A percentile compares a stretch with the other conserved stretches of the same genome.
phyloP scores from a whole-genome alignment of 768 basidiomycete species.

The Naematelia encephala region DNA sequence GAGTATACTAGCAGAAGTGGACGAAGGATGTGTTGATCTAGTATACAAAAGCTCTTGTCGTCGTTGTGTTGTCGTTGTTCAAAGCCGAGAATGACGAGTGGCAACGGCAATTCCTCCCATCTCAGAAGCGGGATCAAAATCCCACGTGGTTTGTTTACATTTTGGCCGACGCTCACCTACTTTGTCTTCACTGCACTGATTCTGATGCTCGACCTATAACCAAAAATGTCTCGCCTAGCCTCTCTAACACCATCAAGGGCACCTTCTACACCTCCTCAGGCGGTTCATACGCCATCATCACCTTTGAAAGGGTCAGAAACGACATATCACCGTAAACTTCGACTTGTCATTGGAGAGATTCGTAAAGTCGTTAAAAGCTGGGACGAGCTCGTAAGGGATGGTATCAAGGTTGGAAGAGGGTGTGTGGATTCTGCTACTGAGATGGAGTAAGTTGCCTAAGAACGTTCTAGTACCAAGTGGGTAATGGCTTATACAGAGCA shows the following conservation, averaged over 20 bases:
- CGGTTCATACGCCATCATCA: slow-evolving; percentile 2
- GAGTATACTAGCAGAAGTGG: no score
- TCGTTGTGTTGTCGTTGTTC: not conserved
- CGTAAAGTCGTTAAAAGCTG: slow-evolving; percentile 65
- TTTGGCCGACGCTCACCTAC: no score
- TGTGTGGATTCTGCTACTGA: slow-evolving; percentile 77
- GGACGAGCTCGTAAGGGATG: slow-evolving; percentile 80
- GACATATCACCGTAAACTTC: slow-evolving; percentile 74
- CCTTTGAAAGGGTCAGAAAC: slow-evolving; percentile 57
- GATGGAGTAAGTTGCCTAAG: slow-evolving; percentile 63
- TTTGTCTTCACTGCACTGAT: no score
- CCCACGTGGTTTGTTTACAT: not conserved
- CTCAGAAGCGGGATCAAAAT: no score
- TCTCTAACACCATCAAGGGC: slow-evolving; percentile 32
- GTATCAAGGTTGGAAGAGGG: slow-evolving; percentile 67
- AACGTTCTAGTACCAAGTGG: not conserved
- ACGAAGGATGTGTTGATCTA: not conserved
- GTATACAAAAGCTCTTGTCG: not conserved
- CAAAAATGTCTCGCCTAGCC: slow-evolving; percentile 42
- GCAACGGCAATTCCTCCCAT: no score
- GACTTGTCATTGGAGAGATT: slow-evolving; percentile 67
- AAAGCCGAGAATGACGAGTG: not conserved
- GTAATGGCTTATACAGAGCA: slow-evolving; percentile 5
- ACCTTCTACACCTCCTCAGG: slow-evolving; percentile 23
- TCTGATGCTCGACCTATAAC: no score